These are phyloP conservation scores for Acanthamoeba culbertsoni DNA, from an alignment of 208 protist genomes.

Conservation along the genomic window DNA sequence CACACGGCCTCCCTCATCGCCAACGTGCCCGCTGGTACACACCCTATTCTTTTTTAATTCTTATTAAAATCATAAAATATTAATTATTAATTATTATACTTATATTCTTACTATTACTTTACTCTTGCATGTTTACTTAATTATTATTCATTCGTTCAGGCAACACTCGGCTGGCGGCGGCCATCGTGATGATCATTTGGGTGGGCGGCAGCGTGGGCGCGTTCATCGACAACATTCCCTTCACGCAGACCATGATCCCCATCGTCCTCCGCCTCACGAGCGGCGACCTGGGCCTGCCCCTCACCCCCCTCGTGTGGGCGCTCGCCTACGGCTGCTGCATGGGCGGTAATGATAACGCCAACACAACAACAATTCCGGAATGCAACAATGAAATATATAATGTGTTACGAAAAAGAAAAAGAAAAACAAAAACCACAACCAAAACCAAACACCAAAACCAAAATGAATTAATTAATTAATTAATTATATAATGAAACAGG, in stretches of 20 bases:
- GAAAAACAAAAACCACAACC: too few relatives aligned
- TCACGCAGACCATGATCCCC: conserved; percentile 64
- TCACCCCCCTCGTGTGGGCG: conserved; percentile 79
- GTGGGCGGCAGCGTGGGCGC: conserved; percentile 67
- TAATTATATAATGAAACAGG: neutral
- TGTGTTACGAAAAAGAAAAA: too few relatives aligned
- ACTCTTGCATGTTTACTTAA: neutral
- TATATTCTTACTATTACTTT: neutral
- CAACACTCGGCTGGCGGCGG: conserved; percentile 57
- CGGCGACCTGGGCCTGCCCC: conserved; percentile 68
- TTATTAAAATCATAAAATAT: neutral
- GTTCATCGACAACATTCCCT: conserved; percentile 67
- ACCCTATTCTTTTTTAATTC: neutral
- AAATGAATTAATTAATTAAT: neutral
- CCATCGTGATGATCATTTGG: conserved; percentile 77
- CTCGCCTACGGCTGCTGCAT: conserved; percentile 81
- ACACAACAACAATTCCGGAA: too few relatives aligned
- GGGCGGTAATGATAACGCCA: too few relatives aligned
- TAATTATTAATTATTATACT: too few relatives aligned
- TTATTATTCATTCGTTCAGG: neutral
- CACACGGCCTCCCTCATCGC: conserved; percentile 60
- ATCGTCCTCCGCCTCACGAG: conserved; percentile 71
- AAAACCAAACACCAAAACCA: neutral
- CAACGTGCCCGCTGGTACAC: neutral
- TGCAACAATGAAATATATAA: too few relatives aligned